Evolutionary conservation across 495 filamentous ascomycete genomes (phyloP).

Genomic region (Saxophila tyrrhenica): DNA sequence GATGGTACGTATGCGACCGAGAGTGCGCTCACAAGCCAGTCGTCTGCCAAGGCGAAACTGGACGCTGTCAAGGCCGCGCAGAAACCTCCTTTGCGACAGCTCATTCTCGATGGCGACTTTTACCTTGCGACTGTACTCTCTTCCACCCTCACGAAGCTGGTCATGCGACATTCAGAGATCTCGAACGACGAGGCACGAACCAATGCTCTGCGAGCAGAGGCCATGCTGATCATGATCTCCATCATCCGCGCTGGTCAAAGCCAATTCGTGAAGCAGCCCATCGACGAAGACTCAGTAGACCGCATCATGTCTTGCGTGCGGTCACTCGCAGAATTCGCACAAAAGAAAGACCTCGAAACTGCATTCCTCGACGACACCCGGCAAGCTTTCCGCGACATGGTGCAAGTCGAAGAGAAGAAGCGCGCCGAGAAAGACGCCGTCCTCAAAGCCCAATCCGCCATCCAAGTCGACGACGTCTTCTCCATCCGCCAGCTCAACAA

Average conservation of each 20-base stretch:
- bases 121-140: conserved; percentile 93
- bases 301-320: conserved; percentile 94
- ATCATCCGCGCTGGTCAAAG: conserved; percentile 96
- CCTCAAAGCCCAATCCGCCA: conserved; percentile 85
- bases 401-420: conserved; percentile 96
- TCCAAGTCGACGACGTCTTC: conserved; percentile 92
- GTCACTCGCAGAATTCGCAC: conserved; percentile 78
- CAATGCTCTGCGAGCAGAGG: conserved; percentile 89
- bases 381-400: conserved; percentile 96
- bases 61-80: conserved; percentile 95
- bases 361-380: conserved; percentile 94
- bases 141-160: conserved; percentile 89
- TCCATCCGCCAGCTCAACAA: conserved; percentile 86
- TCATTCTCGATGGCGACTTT: conserved; percentile 95
- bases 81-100: conserved; percentile 88
- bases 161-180: conserved; percentile 96
- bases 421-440: conserved; percentile 78
- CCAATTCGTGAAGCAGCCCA: conserved; percentile 91
- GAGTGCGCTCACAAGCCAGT: conserved; percentile 86
- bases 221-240: conserved; percentile 99
- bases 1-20: conserved; percentile 98
- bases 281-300: conserved; percentile 96
- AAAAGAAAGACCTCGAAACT: conserved; percentile 78
- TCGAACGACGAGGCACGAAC: conserved; percentile 77
- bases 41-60: conserved; percentile 75